A percentile compares a stretch with the other conserved stretches of the same genome.
phyloP scores from a whole-genome alignment of 768 basidiomycete genomes.

The Tylopilus subfusipes region DNA sequence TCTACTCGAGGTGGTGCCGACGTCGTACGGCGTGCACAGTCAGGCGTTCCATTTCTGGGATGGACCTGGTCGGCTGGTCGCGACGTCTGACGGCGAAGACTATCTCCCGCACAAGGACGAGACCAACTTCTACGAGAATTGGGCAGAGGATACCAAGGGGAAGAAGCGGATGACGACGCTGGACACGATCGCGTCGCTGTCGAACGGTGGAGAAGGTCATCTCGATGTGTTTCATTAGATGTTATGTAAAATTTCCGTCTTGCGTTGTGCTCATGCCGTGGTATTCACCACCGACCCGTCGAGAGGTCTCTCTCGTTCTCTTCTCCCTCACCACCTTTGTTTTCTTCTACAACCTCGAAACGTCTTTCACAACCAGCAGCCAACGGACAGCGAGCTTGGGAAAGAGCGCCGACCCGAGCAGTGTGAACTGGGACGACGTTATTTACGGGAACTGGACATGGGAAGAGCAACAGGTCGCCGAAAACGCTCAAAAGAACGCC shows the following conservation, averaged over 20 bases:
- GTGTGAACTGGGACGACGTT: constrained; percentile 51
- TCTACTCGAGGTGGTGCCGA: constrained; percentile 87
- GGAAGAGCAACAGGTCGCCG: constrained; percentile 57
- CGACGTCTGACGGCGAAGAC: constrained; percentile 33
- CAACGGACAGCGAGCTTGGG: constrained; percentile 23
- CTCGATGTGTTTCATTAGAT: constrained; percentile 6
- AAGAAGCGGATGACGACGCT: constrained; percentile 43
- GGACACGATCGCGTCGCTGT: constrained; percentile 28
- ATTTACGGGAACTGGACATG: constrained; percentile 71
- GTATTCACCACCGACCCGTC: constrained; percentile 63
- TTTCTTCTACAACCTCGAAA: constrained; percentile 71
- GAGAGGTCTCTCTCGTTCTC: constrained; percentile 68
- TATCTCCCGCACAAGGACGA: constrained; percentile 48
- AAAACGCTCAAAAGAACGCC: constrained; percentile 49
- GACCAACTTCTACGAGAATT: constrained; percentile 87
- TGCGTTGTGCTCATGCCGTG: constrained; percentile 45
- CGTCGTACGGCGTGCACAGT: constrained; percentile 85
- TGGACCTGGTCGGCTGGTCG: constrained; percentile 65
- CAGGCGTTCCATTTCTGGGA: constrained; percentile 93
- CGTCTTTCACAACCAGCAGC: constrained; percentile 53
- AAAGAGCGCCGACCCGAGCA: neutral
- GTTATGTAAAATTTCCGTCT: neutral
- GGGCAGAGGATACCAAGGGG: constrained; percentile 70
- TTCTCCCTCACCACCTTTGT: constrained; percentile 64
- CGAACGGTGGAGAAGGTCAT: constrained; percentile 6